These are phyloP conservation scores for Annulohypoxylon maeteangense DNA, from an alignment of 495 filamentous ascomycete species.

Conservation along the genomic window DNA sequence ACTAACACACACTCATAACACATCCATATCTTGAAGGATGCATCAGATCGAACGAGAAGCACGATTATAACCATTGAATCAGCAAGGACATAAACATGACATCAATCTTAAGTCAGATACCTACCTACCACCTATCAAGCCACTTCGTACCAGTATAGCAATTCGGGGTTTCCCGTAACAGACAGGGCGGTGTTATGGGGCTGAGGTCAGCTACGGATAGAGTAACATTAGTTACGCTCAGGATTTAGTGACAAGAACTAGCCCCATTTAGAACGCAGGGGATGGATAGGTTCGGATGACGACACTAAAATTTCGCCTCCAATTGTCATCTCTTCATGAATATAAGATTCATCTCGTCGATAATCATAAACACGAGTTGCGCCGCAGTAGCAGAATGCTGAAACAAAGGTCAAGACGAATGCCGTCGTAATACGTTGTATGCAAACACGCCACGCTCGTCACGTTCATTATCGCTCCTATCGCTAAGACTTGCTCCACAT, in stretches of 20 bases:
- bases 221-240: neutral
- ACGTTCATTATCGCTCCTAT: neutral
- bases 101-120: neutral
- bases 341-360: neutral
- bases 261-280: neutral
- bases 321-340: neutral
- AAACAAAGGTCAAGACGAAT: neutral
- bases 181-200: neutral
- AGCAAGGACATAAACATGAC: neutral
- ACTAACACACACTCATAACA: neutral
- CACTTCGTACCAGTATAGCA: neutral
- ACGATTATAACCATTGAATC: neutral
- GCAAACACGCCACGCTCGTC: neutral
- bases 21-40: neutral
- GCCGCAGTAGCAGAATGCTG: neutral
- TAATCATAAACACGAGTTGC: neutral
- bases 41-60: neutral
- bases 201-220: neutral
- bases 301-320: neutral
- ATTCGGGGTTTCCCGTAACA: neutral
- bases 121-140: neutral
- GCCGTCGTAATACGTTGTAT: neutral
- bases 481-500: slow-evolving; percentile 1
- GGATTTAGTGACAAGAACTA: neutral
- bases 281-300: neutral